These are phyloP conservation scores for Chrysosphaeria jannelii DNA, from an alignment of 2,329 filamentous ascomycete genomes.

Conservation along the genomic window DNA sequence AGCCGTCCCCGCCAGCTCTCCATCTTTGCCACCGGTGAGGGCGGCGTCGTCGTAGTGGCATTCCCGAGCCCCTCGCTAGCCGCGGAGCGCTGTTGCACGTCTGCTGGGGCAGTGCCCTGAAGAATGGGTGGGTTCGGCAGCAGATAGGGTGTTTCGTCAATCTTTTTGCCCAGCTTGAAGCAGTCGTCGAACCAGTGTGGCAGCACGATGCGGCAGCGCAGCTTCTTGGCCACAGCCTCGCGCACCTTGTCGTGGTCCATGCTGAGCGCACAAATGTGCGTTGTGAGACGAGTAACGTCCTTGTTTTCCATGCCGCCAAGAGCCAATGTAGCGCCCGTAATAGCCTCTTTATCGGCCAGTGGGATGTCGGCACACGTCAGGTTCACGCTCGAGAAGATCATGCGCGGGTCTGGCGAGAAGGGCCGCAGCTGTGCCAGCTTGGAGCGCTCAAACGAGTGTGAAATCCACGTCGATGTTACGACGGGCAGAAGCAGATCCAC, in stretches of 20 bases:
- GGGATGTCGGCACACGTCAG: slow-evolving; percentile 67
- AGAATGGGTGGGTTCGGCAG: slow-evolving; percentile 69
- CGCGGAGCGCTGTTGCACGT: slow-evolving; percentile 18
- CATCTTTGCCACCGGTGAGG: slow-evolving; percentile 11
- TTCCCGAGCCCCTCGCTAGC: slow-evolving; percentile 37
- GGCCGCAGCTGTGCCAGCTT: slow-evolving; percentile 53
- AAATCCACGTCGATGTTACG: slow-evolving; percentile 57
- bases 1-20: slow-evolving; percentile 17
- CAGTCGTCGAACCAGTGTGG: slow-evolving; percentile 98
- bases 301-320: slow-evolving; percentile 61
- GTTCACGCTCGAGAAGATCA: slow-evolving; percentile 67
- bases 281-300: slow-evolving; percentile 41
- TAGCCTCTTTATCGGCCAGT: slow-evolving; percentile 64
- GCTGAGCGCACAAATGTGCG: slow-evolving; percentile 64
- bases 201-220: slow-evolving; percentile 56
- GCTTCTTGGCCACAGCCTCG: slow-evolving; percentile 24
- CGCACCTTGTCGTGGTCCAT: slow-evolving; percentile 43
- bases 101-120: slow-evolving; percentile 12
- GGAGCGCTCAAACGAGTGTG: slow-evolving; percentile 32
- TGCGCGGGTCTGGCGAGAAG: slow-evolving; percentile 66
- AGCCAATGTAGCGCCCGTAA: slow-evolving; percentile 65
- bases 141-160: slow-evolving; percentile 62
- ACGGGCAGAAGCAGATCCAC: slow-evolving; percentile 57
- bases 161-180: slow-evolving; percentile 68
- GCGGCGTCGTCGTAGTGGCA: slow-evolving; percentile 22